Evolutionary conservation across 306 rosid genomes (phyloP).

Genomic region (Psophocarpus tetragonolobus): DNA sequence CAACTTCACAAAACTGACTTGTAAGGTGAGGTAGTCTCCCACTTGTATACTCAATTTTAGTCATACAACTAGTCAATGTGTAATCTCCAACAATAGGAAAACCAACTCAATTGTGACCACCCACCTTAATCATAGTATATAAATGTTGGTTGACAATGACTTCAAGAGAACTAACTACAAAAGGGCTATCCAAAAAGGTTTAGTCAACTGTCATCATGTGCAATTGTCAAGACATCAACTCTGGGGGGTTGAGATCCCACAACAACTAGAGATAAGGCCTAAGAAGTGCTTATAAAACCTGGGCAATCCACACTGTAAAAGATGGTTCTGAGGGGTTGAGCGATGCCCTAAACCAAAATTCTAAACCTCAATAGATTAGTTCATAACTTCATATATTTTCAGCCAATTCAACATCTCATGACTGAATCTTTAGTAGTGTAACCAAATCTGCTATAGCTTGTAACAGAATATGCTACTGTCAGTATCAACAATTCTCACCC

Average conservation of each 20-base stretch:
- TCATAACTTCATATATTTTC: neutral
- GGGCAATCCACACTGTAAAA: neutral
- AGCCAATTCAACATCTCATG: neutral
- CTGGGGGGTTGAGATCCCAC: neutral
- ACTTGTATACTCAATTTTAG: too few species aligned
- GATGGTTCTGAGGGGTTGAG: neutral
- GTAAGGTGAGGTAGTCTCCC: too few species aligned
- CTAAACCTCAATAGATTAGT: neutral
- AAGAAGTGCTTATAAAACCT: too few species aligned
- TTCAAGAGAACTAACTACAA: neutral
- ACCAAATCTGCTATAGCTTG: too few species aligned
- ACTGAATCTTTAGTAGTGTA: neutral
- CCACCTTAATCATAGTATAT: too few species aligned
- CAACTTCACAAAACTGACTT: too few species aligned
- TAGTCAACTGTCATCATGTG: neutral
- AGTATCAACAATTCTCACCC: too few species aligned
- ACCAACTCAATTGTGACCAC: too few species aligned
- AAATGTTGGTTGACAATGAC: neutral
- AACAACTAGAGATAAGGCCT: neutral
- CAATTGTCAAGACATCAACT: neutral
- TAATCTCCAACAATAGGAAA: too few species aligned
- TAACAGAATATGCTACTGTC: too few species aligned
- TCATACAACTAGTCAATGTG: too few species aligned
- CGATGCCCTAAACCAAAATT: neutral
- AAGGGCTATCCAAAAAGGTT: neutral